Percentiles rank a stretch among this genome's conserved stretches.
phyloP scores from a whole-genome alignment of 148 eudicot genomes.

The Nyssa sinensis region DNA sequence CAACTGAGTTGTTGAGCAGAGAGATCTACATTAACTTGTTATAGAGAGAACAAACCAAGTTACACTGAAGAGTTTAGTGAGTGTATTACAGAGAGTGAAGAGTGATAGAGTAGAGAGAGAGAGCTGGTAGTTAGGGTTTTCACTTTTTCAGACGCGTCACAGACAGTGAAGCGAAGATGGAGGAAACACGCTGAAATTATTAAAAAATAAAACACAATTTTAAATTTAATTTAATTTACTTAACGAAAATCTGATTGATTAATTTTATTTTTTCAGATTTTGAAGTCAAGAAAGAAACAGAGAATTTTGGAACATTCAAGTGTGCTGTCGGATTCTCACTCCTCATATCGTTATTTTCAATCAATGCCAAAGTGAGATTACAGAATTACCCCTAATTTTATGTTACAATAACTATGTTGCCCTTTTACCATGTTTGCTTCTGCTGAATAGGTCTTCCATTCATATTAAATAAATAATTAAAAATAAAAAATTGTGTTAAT shows the following conservation, averaged over 20 bases:
- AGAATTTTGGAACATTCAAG: neutral
- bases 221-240: neutral
- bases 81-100: constrained; percentile 4
- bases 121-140: constrained; percentile 44
- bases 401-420: neutral
- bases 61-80: neutral
- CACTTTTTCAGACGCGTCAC: constrained; percentile 44
- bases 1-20: constrained; percentile 2
- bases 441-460: too few relatives aligned
- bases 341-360: neutral
- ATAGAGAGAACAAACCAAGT: neutral
- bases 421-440: too few relatives aligned
- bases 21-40: neutral
- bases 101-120: constrained; percentile 19
- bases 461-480: too few relatives aligned
- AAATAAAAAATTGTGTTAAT: too few relatives aligned
- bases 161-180: constrained; percentile 52
- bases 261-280: neutral
- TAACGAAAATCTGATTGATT: neutral
- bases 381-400: neutral
- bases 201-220: neutral
- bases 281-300: neutral
- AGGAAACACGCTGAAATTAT: constrained; percentile 24
- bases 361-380: too few relatives aligned
- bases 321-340: neutral